These are phyloP conservation scores for Arachnopeziza araneosa DNA, from an alignment of 2,329 filamentous ascomycete species.

Conservation along the genomic window DNA sequence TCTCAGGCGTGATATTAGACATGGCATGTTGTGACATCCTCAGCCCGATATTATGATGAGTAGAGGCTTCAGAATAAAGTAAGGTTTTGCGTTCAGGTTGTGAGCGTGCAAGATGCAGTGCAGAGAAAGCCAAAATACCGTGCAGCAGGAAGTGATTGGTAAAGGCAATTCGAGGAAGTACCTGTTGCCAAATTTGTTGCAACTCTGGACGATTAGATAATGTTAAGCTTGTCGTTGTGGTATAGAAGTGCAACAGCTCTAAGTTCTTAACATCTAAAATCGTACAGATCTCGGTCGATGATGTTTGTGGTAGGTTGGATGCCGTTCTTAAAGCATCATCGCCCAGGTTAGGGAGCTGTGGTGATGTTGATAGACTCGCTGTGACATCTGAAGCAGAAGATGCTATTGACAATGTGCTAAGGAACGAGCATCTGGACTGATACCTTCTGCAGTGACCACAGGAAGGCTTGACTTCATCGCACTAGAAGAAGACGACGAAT, in stretches of 20 bases:
- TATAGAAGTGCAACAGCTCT: slow-evolving; percentile 15
- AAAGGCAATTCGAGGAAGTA: slow-evolving; percentile 11
- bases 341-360: neutral
- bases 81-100: slow-evolving; percentile 1
- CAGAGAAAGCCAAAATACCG: slow-evolving; percentile 11
- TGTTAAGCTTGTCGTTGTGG: slow-evolving; percentile 10
- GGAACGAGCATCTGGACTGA: slow-evolving; percentile 9
- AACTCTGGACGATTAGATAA: slow-evolving; percentile 4
- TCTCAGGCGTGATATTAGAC: slow-evolving; percentile 4
- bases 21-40: slow-evolving; percentile 2
- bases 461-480: slow-evolving; percentile 14
- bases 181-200: slow-evolving; percentile 13
- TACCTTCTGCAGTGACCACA: slow-evolving; percentile 12
- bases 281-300: neutral
- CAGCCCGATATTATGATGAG: slow-evolving; percentile 10
- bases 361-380: neutral
- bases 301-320: neutral
- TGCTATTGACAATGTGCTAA: neutral
- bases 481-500: slow-evolving; percentile 5
- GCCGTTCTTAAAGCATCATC: neutral
- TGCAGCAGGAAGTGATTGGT: slow-evolving; percentile 14
- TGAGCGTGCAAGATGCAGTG: slow-evolving; percentile 11
- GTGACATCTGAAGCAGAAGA: neutral
- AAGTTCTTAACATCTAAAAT: slow-evolving; percentile 3
- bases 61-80: neutral